Evolutionary conservation across 2,329 filamentous ascomycete genomes (phyloP), one percentile per base, ranked within the genome.

Genomic region (Trichocomaceae sp.): DNA sequence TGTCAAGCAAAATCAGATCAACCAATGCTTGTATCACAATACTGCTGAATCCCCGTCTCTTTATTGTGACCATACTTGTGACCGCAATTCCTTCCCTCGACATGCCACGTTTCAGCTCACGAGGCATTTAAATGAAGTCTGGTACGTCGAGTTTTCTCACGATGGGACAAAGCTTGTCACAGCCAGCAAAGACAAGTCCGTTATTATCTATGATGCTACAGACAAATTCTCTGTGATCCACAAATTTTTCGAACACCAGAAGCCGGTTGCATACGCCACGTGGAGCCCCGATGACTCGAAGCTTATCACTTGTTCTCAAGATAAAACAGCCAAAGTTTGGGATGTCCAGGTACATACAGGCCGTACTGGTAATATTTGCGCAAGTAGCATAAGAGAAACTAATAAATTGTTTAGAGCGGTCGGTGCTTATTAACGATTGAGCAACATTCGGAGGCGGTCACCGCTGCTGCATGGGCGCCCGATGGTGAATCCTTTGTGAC

Each of bases 221-320:
- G 76, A 76, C 2, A 81, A 81, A 0, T 95, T 91, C 66, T 74
- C 80, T 15, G 74, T 87, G 7, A 64, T 87, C 3, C 79, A 84
- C 54, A 78, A 71, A 46, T 74, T 95, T 9, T 75, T 75, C 4
- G 83, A 85, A 3, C 88, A 95, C 62, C 78, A 82, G 1, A 75
- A 75, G 2, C 86, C 88, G 1, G 85, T 96, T 12, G 85, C 87
- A 19, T 90, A 91, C 64, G 74, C 95, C 3, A 80, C 88, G 1
- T 99, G 93, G 89, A 96, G 91, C 66, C 93, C 91, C 5, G 90
- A 99, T 69, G 89, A 95, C 71, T 80, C 81, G 1, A 88, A 88
- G 72, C 78, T 99, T 33, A 83, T 97, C 39, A 92, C 87, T 15
- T 97, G 92, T 68, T 87, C 83, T 15, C 80, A 83, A 60, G 88